Base-by-base conservation (phyloP, 352 stramenopile genomes). In the Aphanomyces euteiches region DNA sequence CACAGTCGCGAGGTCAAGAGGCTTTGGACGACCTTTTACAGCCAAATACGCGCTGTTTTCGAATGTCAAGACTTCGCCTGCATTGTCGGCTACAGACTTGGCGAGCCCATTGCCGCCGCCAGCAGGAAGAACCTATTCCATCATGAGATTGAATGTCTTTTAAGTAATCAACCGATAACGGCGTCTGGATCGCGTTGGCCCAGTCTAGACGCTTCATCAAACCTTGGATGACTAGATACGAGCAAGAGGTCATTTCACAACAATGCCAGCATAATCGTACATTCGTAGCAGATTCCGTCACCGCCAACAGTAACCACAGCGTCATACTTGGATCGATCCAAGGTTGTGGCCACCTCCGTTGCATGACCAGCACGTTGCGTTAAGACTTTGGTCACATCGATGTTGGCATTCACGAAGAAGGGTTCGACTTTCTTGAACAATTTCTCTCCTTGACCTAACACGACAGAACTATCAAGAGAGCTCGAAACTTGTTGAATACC, bases 11-110 rank as follows among this genome's bases (percentile, higher is more conserved):
- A 70, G 15, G 39, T 70, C 64, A 7, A 70, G 47, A 13, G 48
- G 37, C 47, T 48, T 21, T 5, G 64, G 37, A 10, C n/a, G 37
- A 37, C 64, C 64, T 34, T 70, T 70, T 1, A 50, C 21, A n/a
- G n/a, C n/a, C 12, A 70, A 53, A n/a, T 70, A 70, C 64, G 34
- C 53, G 64, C 37, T 38, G 12, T 21, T 70, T 47, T 70, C 64
- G 13, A 56, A 56, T 15, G n/a, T 47, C 40, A 39, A 63, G 3
- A 47, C 15, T 50, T 70, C 64, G 28, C 40, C 40, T 7, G 64
- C 47, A 15, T 7, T 34, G 6, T 64, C 64, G 8, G 36, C 38
- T 21, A 70, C n/a, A 7, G 50, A 64, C 15, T 70, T 70, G 38
- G 64, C 64, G 1, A 70, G 28, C 8, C 64, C 64, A 36, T 70